phyloP scores from a whole-genome alignment of 306 rosid genomes.

The Quercus berberidifolia region DNA sequence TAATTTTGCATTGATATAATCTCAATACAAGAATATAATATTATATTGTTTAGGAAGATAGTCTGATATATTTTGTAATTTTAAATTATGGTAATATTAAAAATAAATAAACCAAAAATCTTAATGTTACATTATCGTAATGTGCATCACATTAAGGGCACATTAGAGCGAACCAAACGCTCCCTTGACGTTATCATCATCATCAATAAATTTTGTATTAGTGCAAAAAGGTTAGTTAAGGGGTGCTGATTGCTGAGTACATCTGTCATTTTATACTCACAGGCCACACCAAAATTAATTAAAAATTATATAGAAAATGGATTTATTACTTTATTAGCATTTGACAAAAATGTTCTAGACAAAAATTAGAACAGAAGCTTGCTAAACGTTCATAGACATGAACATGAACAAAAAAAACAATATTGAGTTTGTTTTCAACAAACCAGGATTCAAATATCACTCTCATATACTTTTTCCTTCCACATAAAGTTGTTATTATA shows the following conservation, averaged over 20 bases:
- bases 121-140: too few species aligned
- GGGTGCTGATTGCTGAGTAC: constrained; percentile 9
- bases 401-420: constrained; percentile 28
- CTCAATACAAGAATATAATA: too few species aligned
- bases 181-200: constrained; percentile 9
- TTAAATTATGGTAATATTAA: too few species aligned
- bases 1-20: too few species aligned
- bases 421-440: constrained; percentile 23
- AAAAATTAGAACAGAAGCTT: not conserved
- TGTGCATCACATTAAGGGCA: rapidly evolving
- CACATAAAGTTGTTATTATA: constrained; percentile 32
- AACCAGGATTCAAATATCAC: constrained; percentile 32
- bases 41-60: too few species aligned
- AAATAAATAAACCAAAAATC: too few species aligned
- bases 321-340: not conserved
- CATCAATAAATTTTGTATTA: constrained; percentile 22
- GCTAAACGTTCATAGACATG: constrained; percentile 32
- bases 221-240: constrained; percentile 15
- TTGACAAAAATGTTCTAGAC: not conserved
- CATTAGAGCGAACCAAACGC: too few species aligned
- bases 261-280: constrained; percentile 15
- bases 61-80: too few species aligned
- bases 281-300: not conserved
- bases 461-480: constrained; percentile 40
- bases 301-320: not conserved